phyloP scores from a whole-genome alignment of 345 rosid genomes.

The Gossypium mustelinum region DNA sequence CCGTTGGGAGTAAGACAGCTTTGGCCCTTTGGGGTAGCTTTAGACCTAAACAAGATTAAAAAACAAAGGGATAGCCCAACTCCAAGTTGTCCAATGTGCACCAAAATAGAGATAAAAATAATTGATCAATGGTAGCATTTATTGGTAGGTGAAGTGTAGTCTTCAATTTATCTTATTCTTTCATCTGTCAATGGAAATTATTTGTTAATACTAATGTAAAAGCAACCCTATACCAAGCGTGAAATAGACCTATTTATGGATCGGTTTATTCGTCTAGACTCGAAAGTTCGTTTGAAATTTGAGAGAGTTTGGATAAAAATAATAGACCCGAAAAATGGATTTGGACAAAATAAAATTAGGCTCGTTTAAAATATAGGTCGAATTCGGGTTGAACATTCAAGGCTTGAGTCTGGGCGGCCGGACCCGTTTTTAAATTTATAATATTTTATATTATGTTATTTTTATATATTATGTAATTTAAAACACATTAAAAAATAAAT shows the following conservation, averaged over 20 bases:
- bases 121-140: neutral
- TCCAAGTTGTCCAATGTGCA: neutral
- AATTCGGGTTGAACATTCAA: no score
- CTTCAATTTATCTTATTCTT: neutral
- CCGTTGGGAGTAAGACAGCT: neutral
- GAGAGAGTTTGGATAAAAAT: no score
- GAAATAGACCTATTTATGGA: no score
- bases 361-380: no score
- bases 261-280: accelerated
- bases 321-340: accelerated
- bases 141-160: neutral
- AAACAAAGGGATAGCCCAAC: neutral
- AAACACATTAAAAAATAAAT: no score
- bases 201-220: neutral
- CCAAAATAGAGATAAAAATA: neutral
- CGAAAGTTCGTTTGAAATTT: accelerated
- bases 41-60: neutral
- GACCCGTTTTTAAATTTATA: no score
- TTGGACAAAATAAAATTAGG: no score
- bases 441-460: no score
- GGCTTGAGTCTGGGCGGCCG: no score
- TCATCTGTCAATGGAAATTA: neutral
- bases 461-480: no score
- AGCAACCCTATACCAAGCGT: neutral
- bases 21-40: neutral